A percentile compares a stretch with the other conserved stretches of the same genome.
phyloP scores from a whole-genome alignment of 768 basidiomycete genomes.

The Termitomyces sp. region DNA sequence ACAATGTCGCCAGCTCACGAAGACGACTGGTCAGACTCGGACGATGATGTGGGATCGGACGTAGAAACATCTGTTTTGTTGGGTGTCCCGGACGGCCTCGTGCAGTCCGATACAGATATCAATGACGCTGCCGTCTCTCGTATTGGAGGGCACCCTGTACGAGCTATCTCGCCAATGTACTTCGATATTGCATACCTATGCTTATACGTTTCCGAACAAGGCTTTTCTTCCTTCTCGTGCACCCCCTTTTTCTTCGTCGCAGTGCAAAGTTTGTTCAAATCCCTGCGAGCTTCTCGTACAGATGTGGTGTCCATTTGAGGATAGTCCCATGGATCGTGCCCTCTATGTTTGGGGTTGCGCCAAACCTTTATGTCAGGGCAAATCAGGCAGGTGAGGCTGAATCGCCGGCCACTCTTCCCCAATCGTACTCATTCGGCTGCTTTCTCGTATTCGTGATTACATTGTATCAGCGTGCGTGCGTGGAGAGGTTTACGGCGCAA shows the following conservation, averaged over 20 bases:
- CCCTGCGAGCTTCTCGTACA: slow-evolving; percentile 83
- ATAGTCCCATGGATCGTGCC: slow-evolving; percentile 79
- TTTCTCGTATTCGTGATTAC: slow-evolving; percentile 1
- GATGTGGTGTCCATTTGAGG: slow-evolving; percentile 87
- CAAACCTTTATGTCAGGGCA: slow-evolving; percentile 62
- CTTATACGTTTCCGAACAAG: slow-evolving; percentile 45
- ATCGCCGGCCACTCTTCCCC: slow-evolving; percentile 4
- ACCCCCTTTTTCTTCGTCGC: slow-evolving; percentile 56
- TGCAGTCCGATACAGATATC: slow-evolving; percentile 54
- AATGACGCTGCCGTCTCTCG: slow-evolving; percentile 81
- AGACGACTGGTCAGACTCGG: slow-evolving; percentile 80
- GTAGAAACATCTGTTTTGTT: slow-evolving; percentile 72
- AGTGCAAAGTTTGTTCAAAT: slow-evolving; percentile 65
- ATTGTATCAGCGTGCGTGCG: slow-evolving; percentile 59
- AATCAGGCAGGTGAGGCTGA: slow-evolving; percentile 65
- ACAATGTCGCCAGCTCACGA: slow-evolving; percentile 37
- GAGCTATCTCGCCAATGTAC: slow-evolving; percentile 48
- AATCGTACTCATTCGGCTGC: slow-evolving; percentile 8
- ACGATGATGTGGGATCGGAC: slow-evolving; percentile 51
- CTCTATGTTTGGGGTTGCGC: slow-evolving; percentile 86
- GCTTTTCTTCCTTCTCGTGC: slow-evolving; percentile 64
- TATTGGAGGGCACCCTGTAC: slow-evolving; percentile 88
- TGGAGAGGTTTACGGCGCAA: slow-evolving; percentile 77
- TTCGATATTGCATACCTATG: slow-evolving; percentile 40
- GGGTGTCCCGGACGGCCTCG: slow-evolving; percentile 73